Conservation (phyloP, 169 alveolate species). For the Besnoitia besnoiti region DNA sequence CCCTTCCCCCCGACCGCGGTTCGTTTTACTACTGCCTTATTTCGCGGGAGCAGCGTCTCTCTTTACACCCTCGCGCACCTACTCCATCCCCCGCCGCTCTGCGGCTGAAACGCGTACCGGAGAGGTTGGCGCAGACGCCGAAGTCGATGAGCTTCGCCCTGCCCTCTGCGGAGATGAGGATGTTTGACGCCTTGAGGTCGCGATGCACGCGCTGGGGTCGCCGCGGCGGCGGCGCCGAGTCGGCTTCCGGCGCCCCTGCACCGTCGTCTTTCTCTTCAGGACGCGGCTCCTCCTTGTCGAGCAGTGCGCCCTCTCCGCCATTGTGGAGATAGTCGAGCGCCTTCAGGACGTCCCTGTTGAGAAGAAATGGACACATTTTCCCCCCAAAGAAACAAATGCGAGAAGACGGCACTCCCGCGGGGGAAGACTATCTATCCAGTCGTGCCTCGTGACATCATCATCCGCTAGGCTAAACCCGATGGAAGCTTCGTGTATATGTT, state of each 20-base stretch:
- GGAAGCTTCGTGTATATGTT: too few relatives aligned
- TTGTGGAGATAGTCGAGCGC: conserved; percentile 70
- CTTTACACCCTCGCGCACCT: too few relatives aligned
- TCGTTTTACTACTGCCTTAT: too few relatives aligned
- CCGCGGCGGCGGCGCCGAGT: conserved; percentile 1
- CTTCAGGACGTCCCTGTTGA: conserved; percentile 50
- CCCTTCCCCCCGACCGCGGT: too few relatives aligned
- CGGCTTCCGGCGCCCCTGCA: neutral
- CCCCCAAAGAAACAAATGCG: too few relatives aligned
- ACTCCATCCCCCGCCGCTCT: neutral
- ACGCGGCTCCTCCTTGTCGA: neutral
- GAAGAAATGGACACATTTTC: too few relatives aligned
- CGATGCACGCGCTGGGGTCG: conserved; percentile 79
- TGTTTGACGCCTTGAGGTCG: conserved; percentile 90
- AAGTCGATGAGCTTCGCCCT: conserved; percentile 88
- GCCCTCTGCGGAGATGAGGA: conserved; percentile 81
- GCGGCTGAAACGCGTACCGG: neutral
- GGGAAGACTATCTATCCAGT: too few relatives aligned
- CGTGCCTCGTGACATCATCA: too few relatives aligned
- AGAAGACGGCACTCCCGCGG: too few relatives aligned
- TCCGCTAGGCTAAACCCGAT: too few relatives aligned
- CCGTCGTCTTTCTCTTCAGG: neutral
- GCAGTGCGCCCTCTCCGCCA: neutral
- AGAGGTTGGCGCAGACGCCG: conserved; percentile 78
- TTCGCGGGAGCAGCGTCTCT: too few relatives aligned